Base-by-base conservation (phyloP, 192 early-diverging fungal species). In the Coemansia brasiliensis region DNA sequence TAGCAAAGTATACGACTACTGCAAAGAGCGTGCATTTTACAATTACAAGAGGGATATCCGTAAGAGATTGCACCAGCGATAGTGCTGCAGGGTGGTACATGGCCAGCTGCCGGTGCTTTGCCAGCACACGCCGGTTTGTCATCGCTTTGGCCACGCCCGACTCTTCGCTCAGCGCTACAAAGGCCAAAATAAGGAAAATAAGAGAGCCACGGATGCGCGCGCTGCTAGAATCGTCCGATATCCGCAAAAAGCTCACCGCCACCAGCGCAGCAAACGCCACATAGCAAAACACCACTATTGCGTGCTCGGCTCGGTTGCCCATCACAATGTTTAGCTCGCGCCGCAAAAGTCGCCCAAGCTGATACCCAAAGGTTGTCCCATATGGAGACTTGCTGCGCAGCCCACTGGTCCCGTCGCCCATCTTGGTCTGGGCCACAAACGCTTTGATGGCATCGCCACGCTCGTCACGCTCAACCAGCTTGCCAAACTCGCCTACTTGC, bases 61-160 rank as follows among this genome's bases (percentile, higher is more conserved):
- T 59, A 0, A 61, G 12, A 1, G 61, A 58, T 37, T 69, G 56
- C 11, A 61, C 74, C 26, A 66, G 27, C 11, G 72, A 64, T 6
- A 68, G 52, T 0, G 69, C 69, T 0, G 64, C 65, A 3, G 73
- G 73, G 25, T 69, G 65, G 29, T 71, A 64, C 50, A 90, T 61
- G 17, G 86, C 85, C 63, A 86, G 85, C 2, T 79, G 82, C 42
- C 86, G 88, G 70, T 93, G 91, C 59, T 93, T 93, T 69, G 89
- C 84, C 16, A 89, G 63, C 22, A 90, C 82, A n/a, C 83, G 77
- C 21, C 92, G 86, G 38, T 88, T 87, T 18, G 81, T 74, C 39
- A 92, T 78, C 29, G 86, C 82, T 39, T 77, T 67, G n/a, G 90
- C 86, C 12, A 94, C 71, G 54, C 87, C 84, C 3, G 88, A 71